Conservation (phyloP, 2,329 filamentous ascomycete genomes). For the Colletotrichum caudatum region DNA sequence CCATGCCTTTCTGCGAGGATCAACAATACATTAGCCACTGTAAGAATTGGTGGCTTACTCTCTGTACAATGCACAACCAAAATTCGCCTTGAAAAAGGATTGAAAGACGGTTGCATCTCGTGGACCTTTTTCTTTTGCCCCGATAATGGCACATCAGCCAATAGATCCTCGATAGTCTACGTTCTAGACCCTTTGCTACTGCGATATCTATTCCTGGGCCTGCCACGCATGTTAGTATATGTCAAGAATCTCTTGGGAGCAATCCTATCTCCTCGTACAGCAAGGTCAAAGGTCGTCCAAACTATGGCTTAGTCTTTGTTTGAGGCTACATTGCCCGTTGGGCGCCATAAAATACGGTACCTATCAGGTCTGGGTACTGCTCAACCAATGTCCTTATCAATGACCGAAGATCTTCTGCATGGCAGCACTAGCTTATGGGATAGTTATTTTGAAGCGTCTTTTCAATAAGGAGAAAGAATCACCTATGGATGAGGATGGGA, state of each 20-base stretch:
- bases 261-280: not conserved
- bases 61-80: not conserved
- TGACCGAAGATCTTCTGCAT: not conserved
- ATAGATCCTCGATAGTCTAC: not conserved
- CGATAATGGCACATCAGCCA: not conserved
- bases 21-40: not conserved
- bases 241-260: not conserved
- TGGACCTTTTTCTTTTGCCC: not conserved
- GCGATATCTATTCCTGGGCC: not conserved
- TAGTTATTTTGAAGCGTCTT: not conserved
- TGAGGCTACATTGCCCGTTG: not conserved
- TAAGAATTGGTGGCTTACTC: not conserved
- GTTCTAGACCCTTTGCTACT: not conserved
- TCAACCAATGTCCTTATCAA: not conserved
- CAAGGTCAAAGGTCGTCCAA: not conserved
- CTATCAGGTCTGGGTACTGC: not conserved
- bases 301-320: not conserved
- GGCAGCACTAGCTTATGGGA: not conserved
- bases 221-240: too few species aligned
- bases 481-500: not conserved
- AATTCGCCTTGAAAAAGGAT: not conserved
- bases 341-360: not conserved
- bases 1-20: conserved; percentile 1
- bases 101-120: too few species aligned
- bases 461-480: not conserved